A percentile compares a stretch with the other conserved stretches of the same genome.
Conservation (phyloP, 2,329 filamentous ascomycete species). For the Westerdykella ornata region DNA sequence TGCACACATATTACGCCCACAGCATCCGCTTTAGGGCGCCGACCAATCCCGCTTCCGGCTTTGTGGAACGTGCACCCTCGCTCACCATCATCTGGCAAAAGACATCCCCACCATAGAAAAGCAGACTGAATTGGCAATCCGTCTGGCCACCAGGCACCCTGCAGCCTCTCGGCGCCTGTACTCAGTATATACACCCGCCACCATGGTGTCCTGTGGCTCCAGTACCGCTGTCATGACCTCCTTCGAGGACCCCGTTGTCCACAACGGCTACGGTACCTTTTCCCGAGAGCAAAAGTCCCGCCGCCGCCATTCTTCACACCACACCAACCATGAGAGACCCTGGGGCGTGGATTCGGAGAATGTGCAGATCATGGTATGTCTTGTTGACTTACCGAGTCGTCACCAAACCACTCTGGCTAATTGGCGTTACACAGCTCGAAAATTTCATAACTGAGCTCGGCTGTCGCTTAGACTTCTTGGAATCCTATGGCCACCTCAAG, state of each 20-base stretch:
- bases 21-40: slow-evolving; percentile 10
- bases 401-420: slow-evolving; percentile 14
- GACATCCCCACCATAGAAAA: background rate
- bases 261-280: slow-evolving; percentile 31
- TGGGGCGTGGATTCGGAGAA: slow-evolving; percentile 45
- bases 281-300: slow-evolving; percentile 31
- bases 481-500: slow-evolving; percentile 76
- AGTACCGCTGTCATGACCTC: slow-evolving; percentile 33
- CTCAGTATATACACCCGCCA: slow-evolving; percentile 5
- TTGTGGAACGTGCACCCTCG: slow-evolving; percentile 1
- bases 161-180: slow-evolving; percentile 1
- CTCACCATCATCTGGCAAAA: background rate
- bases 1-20: slow-evolving; percentile 6
- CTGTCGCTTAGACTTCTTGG: slow-evolving; percentile 76
- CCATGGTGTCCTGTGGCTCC: slow-evolving; percentile 11
- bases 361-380: slow-evolving; percentile 39
- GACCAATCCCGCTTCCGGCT: slow-evolving; percentile 4
- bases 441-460: slow-evolving; percentile 80
- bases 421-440: slow-evolving; percentile 52
- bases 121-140: background rate
- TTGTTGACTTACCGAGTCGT: background rate
- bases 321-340: slow-evolving; percentile 36
- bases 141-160: slow-evolving; percentile 2
- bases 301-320: slow-evolving; percentile 43
- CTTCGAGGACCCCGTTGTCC: slow-evolving; percentile 40